Conservation (phyloP, 768 basidiomycete genomes). For the Lactarius indigo region DNA sequence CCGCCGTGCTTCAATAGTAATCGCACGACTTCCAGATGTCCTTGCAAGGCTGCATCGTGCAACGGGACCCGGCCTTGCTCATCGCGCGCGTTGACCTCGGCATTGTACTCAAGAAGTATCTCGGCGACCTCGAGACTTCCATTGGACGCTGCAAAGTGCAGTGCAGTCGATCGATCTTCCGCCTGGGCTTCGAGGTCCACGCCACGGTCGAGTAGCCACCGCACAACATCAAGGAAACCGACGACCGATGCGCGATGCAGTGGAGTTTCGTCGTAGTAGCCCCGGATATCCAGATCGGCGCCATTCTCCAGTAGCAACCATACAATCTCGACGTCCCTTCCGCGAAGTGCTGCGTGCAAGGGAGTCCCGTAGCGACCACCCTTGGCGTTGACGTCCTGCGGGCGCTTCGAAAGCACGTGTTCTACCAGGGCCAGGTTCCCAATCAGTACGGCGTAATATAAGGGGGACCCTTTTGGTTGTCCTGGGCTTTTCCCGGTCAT, state of each 20-base stretch:
- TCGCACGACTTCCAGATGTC: too few species aligned
- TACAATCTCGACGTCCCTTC: not conserved
- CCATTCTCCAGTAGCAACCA: not conserved
- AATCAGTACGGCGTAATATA: not conserved
- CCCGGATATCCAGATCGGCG: not conserved
- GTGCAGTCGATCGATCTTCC: not conserved
- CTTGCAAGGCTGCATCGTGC: fast-evolving
- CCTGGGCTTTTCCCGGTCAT: not conserved
- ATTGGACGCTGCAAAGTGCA: not conserved
- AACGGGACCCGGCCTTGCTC: too few species aligned
- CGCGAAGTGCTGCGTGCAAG: not conserved
- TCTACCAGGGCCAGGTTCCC: not conserved
- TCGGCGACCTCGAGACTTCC: not conserved
- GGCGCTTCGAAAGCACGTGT: not conserved
- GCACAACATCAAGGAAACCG: not conserved
- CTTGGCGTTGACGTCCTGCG: not conserved
- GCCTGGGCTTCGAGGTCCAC: not conserved
- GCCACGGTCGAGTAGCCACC: not conserved
- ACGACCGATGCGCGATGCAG: fast-evolving
- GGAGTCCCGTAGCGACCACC: not conserved
- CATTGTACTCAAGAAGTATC: not conserved
- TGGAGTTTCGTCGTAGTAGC: not conserved
- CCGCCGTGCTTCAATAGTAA: too few species aligned
- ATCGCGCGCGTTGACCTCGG: not conserved
- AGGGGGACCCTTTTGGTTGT: not conserved